Conservation (phyloP, 31 red algal species). For the Porphyra umbilicalis region DNA sequence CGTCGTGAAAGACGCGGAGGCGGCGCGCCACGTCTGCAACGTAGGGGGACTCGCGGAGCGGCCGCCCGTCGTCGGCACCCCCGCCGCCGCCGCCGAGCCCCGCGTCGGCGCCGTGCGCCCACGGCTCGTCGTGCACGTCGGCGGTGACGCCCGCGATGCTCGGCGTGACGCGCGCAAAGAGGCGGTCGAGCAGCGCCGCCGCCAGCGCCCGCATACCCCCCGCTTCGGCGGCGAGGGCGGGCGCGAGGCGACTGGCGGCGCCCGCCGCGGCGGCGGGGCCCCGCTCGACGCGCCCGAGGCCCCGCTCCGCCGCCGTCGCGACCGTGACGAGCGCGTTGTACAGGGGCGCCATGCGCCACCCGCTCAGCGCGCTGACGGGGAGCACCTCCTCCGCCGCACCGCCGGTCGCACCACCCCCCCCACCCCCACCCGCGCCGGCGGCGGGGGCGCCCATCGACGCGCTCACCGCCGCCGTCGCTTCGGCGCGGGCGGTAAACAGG, state of each 20-base stretch:
- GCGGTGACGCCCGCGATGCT: not conserved
- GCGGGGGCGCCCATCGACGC: constrained; percentile 20
- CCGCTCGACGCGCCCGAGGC: constrained; percentile 31
- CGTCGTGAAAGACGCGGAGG: not conserved
- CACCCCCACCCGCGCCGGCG: constrained; percentile 9
- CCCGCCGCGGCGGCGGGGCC: constrained; percentile 13
- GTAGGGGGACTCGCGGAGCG: not conserved
- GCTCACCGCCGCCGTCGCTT: constrained; percentile 49
- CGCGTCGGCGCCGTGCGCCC: not conserved
- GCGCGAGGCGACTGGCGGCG: not conserved
- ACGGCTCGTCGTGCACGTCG: not conserved
- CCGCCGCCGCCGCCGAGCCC: not conserved
- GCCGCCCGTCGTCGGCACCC: not conserved
- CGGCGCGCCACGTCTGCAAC: not conserved
- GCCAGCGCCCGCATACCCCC: not conserved
- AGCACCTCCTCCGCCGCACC: not conserved
- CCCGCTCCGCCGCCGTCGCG: constrained; percentile 25
- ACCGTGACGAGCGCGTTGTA: constrained; percentile 55
- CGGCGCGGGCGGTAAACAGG: constrained; percentile 35
- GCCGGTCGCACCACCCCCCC: not conserved
- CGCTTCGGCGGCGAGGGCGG: not conserved
- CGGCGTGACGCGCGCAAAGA: not conserved
- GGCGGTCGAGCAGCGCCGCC: not conserved
- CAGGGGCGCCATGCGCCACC: constrained; percentile 45
- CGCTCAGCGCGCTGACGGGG: constrained; percentile 5